Conservation (phyloP, 2,329 filamentous ascomycete species). For the Alternaria rosae region DNA sequence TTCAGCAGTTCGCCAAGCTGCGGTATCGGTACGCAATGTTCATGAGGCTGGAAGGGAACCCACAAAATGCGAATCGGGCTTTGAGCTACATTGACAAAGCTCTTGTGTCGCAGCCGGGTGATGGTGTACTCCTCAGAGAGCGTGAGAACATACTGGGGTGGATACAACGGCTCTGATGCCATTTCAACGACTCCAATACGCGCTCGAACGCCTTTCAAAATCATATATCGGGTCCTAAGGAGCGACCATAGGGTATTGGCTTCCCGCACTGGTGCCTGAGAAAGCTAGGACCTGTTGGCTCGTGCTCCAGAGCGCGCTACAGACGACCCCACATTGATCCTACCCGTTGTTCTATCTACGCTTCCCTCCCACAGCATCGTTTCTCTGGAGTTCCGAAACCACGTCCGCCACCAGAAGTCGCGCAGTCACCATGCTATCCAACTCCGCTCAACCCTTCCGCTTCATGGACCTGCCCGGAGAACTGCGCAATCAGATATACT, state of each 20-base stretch:
- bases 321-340: not conserved
- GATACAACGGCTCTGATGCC: not conserved
- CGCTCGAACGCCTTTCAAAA: no score
- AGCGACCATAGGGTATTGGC: no score
- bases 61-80: not conserved
- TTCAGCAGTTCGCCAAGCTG: constrained; percentile 16
- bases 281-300: not conserved
- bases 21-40: constrained; percentile 14
- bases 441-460: not conserved
- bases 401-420: not conserved
- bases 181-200: no score
- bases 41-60: constrained; percentile 8
- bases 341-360: not conserved
- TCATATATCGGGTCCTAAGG: no score
- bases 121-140: constrained; percentile 12
- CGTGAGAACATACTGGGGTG: constrained; percentile 11
- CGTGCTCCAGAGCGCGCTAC: not conserved
- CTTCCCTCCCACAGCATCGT: not conserved
- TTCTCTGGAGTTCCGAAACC: not conserved
- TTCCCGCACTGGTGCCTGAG: not conserved
- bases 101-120: constrained; percentile 5
- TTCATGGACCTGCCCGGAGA: not conserved
- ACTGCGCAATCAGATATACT: not conserved
- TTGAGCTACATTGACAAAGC: constrained; percentile 5
- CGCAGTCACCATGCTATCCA: not conserved